Base-by-base conservation (phyloP, 2,329 filamentous ascomycete genomes). In the Ophiostoma tasmaniense region DNA sequence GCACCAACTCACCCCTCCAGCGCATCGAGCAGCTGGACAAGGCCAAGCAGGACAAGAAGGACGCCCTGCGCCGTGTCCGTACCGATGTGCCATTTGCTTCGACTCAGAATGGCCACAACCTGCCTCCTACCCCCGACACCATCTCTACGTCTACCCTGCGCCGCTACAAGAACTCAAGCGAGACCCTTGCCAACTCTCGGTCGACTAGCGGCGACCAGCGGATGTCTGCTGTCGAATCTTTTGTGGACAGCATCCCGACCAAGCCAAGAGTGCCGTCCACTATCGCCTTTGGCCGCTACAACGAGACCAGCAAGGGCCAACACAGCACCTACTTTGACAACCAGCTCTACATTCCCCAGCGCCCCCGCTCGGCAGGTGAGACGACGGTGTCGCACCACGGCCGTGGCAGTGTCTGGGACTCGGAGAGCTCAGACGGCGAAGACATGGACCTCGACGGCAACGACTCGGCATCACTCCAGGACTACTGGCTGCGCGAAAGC, bases 41-140 rank as follows among this genome's bases (percentile, higher is more conserved):
- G 25, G 73, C 75, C 0, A 83, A 79, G 66, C 79, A 83, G 28
- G 81, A 83, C 68, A 85, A 84, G 75, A 77, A 81, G 55, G 80
- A 83, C 17, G 78, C 80, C 0, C 72, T 85, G 14, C 79, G 83
- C 11, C 80, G 77, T 59, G 84, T 86, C 7, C 74, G 81, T 37
- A 86, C 84, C 0, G 81, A 84, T 37, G 79, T 79, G n/a, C 74
- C 78, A 69, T 70, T 78, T 73, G 71, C 78, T 5, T 76, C 76
- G 71, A 79, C 81, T 5, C 80, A 82, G n/a, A 76, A 76, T 20
- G 37, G 35, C n/a, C 76, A 76, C 71, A 76, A 76, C 22, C 76
- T 87, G 1, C 85, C 85, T 11, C 85, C 85, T 0, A 87, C 85
- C 0, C 85, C 85, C 0, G 85, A 87, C 72, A 87, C 85, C 0